Base-by-base conservation (phyloP, 2,329 filamentous ascomycete species). In the Talaromyces funiculosus region DNA sequence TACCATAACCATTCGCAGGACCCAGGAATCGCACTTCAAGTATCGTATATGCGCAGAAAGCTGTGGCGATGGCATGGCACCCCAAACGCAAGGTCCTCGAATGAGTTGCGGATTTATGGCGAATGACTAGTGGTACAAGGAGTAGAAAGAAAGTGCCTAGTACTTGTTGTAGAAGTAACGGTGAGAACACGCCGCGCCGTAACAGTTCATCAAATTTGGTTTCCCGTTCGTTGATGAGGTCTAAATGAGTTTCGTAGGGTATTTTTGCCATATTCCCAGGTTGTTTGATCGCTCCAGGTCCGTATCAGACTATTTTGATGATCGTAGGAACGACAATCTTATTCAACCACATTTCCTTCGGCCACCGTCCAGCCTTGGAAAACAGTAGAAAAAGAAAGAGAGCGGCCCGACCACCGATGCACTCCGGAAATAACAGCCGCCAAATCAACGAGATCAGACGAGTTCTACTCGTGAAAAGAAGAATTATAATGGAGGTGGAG, bases 1-100 rank as follows among this genome's bases (percentile, higher is more conserved):
- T 71, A 14, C 81, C 80, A 63, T 85, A 82, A 0, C 82, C 80
- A 63, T 80, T 76, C 1, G 78, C 81, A 22, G 83, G 73, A 26
- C 77, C 75, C 7, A 80, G 72, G n/a, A 78, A 78, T 63, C 80
- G 77, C 45, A 77, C 79, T 45, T 75, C 75, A 10, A 66, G 62
- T 18, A 82, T 75, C 12, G 71, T 72, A 65, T 79, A 80, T 14
- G 72, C 63, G n/a, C 77, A 75, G 55, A 80, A 72, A 3, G 67
- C 73, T 9, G 78, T 65, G 40, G 80, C 73, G 47, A 77, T 67
- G 0, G 71, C 74, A 65, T 81, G 83, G 1, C 79, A 70, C 2
- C 78, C 64, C 51, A 76, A 79, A 7, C 81, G 78, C 20, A 76
- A 67, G 57, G 73, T 76, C 58, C 60, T 64, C 8, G 67, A 66